Evolutionary conservation across 306 rosid species (phyloP).

Genomic region (Senna tora): DNA sequence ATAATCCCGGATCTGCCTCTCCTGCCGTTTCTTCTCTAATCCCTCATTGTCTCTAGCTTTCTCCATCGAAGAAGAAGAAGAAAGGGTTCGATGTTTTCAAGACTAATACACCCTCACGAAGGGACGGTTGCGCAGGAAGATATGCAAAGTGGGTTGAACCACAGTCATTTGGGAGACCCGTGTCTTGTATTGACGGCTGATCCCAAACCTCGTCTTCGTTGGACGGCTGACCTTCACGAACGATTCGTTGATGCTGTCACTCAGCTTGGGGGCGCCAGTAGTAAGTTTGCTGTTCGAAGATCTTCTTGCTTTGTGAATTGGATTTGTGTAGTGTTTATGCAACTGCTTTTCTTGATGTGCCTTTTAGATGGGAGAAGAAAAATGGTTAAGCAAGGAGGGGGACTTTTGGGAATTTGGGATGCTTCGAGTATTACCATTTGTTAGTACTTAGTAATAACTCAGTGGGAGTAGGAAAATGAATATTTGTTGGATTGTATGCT

Average conservation of each 20-base stretch:
- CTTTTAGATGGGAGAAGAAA: background rate
- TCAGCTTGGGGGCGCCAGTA: conserved; percentile 15
- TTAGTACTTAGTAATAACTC: background rate
- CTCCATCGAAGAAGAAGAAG: background rate
- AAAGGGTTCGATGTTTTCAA: conserved; percentile 42
- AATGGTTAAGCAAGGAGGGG: background rate
- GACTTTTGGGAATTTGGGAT: background rate
- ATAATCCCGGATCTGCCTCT: conserved; percentile 18
- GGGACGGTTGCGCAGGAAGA: conserved; percentile 35
- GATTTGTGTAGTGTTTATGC: background rate
- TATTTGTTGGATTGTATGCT: too few species aligned
- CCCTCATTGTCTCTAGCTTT: background rate
- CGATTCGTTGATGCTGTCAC: conserved; percentile 73
- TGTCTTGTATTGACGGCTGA: conserved; percentile 74
- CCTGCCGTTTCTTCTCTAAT: conserved; percentile 32
- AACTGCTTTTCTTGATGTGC: background rate
- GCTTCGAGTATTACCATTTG: background rate
- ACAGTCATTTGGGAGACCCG: conserved; percentile 54
- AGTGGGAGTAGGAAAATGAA: background rate
- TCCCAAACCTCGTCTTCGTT: conserved; percentile 80
- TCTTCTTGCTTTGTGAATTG: background rate
- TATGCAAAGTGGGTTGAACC: conserved; percentile 16
- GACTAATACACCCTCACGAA: conserved; percentile 44
- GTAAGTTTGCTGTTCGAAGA: conserved; percentile 28
- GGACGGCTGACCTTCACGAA: conserved; percentile 80